Base-by-base conservation (phyloP, 805 yeast genomes). In the Metschnikowia dekortorum region DNA sequence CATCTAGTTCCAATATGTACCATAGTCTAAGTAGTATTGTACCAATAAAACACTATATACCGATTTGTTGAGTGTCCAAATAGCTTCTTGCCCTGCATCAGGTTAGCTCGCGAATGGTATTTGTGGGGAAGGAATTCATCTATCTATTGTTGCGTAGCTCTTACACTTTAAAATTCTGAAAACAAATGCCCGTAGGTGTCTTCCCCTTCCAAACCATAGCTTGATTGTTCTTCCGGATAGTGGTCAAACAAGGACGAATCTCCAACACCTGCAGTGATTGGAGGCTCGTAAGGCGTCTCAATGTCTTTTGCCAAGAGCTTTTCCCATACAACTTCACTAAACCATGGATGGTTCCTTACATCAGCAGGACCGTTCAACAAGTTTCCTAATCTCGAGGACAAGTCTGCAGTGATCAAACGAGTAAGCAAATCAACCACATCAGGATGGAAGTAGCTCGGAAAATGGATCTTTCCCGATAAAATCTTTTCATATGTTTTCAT, bases 221-320 rank as follows among this genome's bases (percentile, higher is more conserved):
- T 74, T 49, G 67, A 63, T 44, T 67, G 67, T 47, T 74, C 78
- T 61, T 73, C 78, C 8, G 78, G 78, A 51, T 74, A 74, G 55
- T 73, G 73, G 55, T 73, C 78, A 49, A 65, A 65, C 53, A 61
- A 61, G 41, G 75, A 63, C 44, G 83, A 75, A 58, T 81, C 85
- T 44, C 85, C 85, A n/a, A 80, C 82, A 33, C 84, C 84, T 8
- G 81, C 77, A 5, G 83, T 80, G 54, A 81, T 81, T 16, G 83
- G 83, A 40, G 85, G 85, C 63, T 81, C 85, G 60, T 81, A 81
- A 1, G 85, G 85, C 18, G 85, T 80, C 57, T 81, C 85, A 37
- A 81, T 81, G 59, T 80, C 83, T 52, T 81, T 74, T 35, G 75
- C 65, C 53, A 81, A 65, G 38, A 81, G 68, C 54, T 81, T 73